Base-by-base conservation (phyloP, 1,284 basidiomycete species). In the Naganishia cerealis region DNA sequence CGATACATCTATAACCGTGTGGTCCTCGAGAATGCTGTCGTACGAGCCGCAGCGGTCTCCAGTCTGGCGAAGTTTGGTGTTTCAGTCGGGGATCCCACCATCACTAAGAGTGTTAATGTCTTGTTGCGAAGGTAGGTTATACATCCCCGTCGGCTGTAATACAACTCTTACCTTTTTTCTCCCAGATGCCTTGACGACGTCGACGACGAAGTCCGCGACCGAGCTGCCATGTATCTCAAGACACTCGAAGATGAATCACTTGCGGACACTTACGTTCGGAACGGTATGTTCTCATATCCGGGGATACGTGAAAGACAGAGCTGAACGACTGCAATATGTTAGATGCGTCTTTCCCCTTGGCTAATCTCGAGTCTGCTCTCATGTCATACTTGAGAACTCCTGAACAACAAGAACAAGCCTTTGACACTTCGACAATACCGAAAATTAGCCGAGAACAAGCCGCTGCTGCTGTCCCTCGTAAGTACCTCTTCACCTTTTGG, bases 1-100 rank as follows among this genome's bases (percentile, higher is more conserved):
- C 90, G 96, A 57, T 99, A 95, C 84, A 99, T 99, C 77, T 99
- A 99, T 83, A 99, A 99, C 82, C 92, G 96, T 43, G 96, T 99
- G 46, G 94, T 99, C 24, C 84, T 99, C 73, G 96, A 99, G 81
- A 99, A 99, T 75, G 94, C 96, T 15, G 95, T 96, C 61, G 96
- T 99, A 46, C 86, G 96, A 69, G 96, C 96, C 9, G 96, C 96
- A 3, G 96, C 96, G 24, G 95, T 99, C 6, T 86, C 91, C 36
- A 92, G 90, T 75, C 82, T 99, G 76, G 95, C 93, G 73, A 99
- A 99, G 82, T 99, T 99, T 76, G 96, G 96, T 70, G 88, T 96
- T 62, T 92, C 91, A 75, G 88, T 90, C 21, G 81, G 85, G 16
- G 95, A 99, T 78, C 80, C 82, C 69, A 83, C 86, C 58, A 85